These are phyloP conservation scores for Furcasterigmium furcatum DNA, from an alignment of 2,329 filamentous ascomycete genomes.

Conservation along the genomic window DNA sequence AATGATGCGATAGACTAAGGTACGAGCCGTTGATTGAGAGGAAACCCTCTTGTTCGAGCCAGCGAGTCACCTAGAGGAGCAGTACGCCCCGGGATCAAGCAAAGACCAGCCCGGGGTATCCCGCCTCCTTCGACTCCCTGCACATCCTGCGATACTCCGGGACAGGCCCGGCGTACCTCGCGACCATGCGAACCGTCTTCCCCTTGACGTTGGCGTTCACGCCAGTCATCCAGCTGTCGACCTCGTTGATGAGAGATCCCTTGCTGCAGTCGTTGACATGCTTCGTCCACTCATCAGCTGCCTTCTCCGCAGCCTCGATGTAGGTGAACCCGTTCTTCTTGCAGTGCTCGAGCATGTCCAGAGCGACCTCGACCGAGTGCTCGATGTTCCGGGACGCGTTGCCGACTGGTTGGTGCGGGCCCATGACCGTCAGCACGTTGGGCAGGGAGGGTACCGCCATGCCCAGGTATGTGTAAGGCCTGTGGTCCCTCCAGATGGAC, in stretches of 20 bases:
- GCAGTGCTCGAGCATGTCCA: conserved; percentile 27
- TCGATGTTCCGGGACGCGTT: conserved; percentile 38
- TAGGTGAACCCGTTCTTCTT: conserved; percentile 26
- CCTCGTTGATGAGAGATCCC: conserved; percentile 40
- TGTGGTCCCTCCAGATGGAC: conserved; percentile 29
- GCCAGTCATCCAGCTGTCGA: conserved; percentile 54
- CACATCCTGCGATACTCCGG: conserved; percentile 36
- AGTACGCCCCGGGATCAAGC: too few species aligned
- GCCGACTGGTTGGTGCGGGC: conserved; percentile 39
- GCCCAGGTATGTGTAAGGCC: conserved; percentile 36
- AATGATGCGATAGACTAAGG: too few species aligned
- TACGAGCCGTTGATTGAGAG: too few species aligned
- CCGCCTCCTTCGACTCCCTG: conserved; percentile 23
- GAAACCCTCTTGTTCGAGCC: too few species aligned
- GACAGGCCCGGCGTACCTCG: conserved; percentile 41
- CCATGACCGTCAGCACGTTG: conserved; percentile 45
- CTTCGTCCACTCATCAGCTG: conserved; percentile 37
- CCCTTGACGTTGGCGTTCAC: conserved; percentile 46
- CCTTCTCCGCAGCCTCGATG: conserved; percentile 35
- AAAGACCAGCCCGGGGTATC: conserved; percentile 16
- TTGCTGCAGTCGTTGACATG: conserved; percentile 43
- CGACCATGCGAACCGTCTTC: conserved; percentile 41
- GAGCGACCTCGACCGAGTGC: conserved; percentile 34
- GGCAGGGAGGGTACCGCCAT: conserved; percentile 36
- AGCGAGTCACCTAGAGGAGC: too few species aligned